phyloP scores from a whole-genome alignment of 2,329 filamentous ascomycete species.

The Colletotrichum echinochloae region DNA sequence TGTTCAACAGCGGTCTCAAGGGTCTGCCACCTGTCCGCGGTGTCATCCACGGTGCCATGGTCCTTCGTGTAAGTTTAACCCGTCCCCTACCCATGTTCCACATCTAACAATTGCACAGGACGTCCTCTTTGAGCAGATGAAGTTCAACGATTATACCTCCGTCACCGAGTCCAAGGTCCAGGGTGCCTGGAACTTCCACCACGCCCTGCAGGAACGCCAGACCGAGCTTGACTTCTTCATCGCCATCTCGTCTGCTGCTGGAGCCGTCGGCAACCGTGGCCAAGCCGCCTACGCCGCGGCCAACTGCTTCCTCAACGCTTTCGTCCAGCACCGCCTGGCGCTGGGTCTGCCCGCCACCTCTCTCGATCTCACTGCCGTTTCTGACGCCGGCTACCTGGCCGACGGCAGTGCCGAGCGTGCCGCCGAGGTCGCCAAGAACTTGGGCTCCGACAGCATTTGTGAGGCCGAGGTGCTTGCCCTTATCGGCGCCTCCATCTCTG shows the following conservation, averaged over 20 bases:
- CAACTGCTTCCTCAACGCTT: conserved; percentile 60
- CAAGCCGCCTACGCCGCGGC: conserved; percentile 66
- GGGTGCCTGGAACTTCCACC: conserved; percentile 67
- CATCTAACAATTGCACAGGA: conserved; percentile 48
- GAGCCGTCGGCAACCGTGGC: conserved; percentile 63
- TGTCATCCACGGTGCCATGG: conserved; percentile 60
- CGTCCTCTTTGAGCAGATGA: conserved; percentile 66
- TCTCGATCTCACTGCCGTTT: conserved; percentile 66
- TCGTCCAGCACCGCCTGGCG: conserved; percentile 55
- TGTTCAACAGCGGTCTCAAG: conserved; percentile 42
- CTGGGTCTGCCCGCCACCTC: conserved; percentile 58
- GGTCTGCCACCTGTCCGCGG: conserved; percentile 55
- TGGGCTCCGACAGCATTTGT: conserved; percentile 62
- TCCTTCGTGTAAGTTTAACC: conserved; percentile 46
- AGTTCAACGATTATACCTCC: conserved; percentile 58
- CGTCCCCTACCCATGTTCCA: too few species aligned
- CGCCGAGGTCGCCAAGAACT: conserved; percentile 61
- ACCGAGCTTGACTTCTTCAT: conserved; percentile 64
- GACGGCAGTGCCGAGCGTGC: conserved; percentile 57
- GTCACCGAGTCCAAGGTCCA: conserved; percentile 65
- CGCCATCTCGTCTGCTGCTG: conserved; percentile 63
- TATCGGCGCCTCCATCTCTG: conserved; percentile 62
- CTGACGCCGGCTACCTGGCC: conserved; percentile 63
- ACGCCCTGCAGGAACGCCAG: conserved; percentile 51
- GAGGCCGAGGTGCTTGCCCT: conserved; percentile 67